Conservation (phyloP, 1,139 yeast genomes). For the Eremothecium cymbalariae region DNA sequence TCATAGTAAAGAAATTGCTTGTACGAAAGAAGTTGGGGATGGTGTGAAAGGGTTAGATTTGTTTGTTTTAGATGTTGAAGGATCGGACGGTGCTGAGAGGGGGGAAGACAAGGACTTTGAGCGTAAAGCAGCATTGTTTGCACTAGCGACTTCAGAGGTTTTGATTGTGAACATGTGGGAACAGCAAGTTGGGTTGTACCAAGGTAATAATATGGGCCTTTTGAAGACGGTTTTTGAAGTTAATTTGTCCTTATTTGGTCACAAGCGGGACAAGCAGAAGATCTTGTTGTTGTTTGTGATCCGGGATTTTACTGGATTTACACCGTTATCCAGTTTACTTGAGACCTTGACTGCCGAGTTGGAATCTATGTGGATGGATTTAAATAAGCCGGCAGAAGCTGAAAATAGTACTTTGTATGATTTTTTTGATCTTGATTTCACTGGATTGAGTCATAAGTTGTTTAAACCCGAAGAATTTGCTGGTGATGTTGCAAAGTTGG, state of each 20-base stretch:
- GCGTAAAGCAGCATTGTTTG: constrained; percentile 91
- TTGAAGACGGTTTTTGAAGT: constrained; percentile 95
- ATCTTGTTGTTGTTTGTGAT: constrained; percentile 79
- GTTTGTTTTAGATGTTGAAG: constrained; percentile 94
- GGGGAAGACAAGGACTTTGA: constrained; percentile 99
- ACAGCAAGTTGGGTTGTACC: constrained; percentile 91
- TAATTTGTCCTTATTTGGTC: constrained; percentile 65
- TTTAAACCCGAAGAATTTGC: constrained; percentile 67
- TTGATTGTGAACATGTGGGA: constrained; percentile 94
- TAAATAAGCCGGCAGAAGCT: constrained; percentile 65
- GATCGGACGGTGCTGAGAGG: constrained; percentile 95
- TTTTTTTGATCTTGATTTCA: constrained; percentile 79
- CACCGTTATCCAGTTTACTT: constrained; percentile 69
- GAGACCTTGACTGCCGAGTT: constrained; percentile 64
- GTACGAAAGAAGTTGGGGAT: constrained; percentile 15
- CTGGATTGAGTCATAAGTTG: constrained; percentile 76
- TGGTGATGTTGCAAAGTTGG: constrained; percentile 54
- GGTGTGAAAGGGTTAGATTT: constrained; percentile 34
- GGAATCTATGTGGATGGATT: constrained; percentile 64
- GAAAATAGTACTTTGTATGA: constrained; percentile 49
- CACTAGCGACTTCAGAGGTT: constrained; percentile 84
- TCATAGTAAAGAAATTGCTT: constrained; percentile 42
- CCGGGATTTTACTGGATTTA: constrained; percentile 83
- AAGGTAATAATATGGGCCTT: constrained; percentile 95
- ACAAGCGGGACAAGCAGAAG: constrained; percentile 40